These are phyloP conservation scores for Colletotrichum sp. DNA, from an alignment of 2,329 filamentous ascomycete species.

Conservation along the genomic window DNA sequence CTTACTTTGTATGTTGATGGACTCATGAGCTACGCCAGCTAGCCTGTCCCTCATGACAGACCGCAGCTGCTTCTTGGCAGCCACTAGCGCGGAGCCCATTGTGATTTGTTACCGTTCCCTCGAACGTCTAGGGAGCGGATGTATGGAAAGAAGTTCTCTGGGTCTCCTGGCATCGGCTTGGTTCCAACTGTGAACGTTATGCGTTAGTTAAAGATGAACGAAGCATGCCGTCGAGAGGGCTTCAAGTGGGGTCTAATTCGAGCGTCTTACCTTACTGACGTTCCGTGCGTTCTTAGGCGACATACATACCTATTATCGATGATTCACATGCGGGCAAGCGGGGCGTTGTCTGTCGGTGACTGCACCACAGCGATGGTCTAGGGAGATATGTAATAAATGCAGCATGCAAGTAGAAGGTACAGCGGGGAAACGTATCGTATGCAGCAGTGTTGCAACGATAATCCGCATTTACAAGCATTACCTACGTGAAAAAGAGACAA, in stretches of 20 bases:
- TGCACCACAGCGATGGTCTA: not conserved
- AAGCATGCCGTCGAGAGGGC: not conserved
- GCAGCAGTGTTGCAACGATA: not conserved
- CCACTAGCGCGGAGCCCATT: constrained; percentile 61
- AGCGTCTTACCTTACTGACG: not conserved
- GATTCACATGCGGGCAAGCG: not conserved
- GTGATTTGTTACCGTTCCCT: not conserved
- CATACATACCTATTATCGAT: not conserved
- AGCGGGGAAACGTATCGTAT: not conserved
- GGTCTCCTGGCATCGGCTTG: not conserved
- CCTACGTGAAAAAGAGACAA: not conserved
- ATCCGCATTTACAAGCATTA: not conserved
- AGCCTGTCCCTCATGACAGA: constrained; percentile 72
- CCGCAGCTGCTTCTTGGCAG: constrained; percentile 79
- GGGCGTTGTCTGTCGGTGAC: not conserved
- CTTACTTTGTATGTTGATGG: constrained; percentile 74
- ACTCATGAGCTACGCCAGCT: constrained; percentile 63
- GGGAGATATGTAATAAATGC: not conserved
- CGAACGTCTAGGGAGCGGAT: not conserved
- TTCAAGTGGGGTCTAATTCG: not conserved
- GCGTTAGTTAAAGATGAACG: not conserved
- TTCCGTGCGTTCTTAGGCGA: not conserved
- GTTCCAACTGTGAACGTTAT: not conserved
- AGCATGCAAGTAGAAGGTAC: not conserved
- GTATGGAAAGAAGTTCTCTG: not conserved